A percentile compares a stretch with the other conserved stretches of the same genome.
phyloP scores from a whole-genome alignment of 2,329 filamentous ascomycete species.

The Alternaria conjuncta region DNA sequence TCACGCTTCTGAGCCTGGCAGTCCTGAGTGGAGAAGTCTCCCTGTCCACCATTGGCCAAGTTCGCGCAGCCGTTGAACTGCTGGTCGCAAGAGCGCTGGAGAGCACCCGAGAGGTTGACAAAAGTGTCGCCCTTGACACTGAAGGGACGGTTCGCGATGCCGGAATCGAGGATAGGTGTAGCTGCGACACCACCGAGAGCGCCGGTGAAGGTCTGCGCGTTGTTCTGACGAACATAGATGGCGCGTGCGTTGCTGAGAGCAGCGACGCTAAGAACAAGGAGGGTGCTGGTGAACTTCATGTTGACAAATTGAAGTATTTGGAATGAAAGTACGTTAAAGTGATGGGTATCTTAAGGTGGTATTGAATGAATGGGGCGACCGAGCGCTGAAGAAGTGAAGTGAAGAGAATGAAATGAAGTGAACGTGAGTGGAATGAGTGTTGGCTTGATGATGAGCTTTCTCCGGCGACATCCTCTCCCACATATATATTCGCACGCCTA shows the following conservation, averaged over 20 bases:
- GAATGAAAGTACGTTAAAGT: not conserved
- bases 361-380: conserved; percentile 24
- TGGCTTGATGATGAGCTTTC: conserved; percentile 2
- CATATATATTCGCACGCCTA: not conserved
- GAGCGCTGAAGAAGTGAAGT: conserved; percentile 28
- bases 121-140: conserved; percentile 53
- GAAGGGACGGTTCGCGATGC: conserved; percentile 55
- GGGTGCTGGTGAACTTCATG: conserved; percentile 32
- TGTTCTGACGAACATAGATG: conserved; percentile 31
- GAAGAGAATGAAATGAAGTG: conserved; percentile 12
- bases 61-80: conserved; percentile 68
- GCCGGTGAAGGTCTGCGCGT: conserved; percentile 50
- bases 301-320: conserved; percentile 7
- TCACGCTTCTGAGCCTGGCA: conserved; percentile 62
- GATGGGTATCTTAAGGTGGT: conserved; percentile 6
- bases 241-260: conserved; percentile 26
- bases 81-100: conserved; percentile 67
- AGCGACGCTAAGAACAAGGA: conserved; percentile 26
- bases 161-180: conserved; percentile 58
- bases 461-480: not conserved
- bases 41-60: conserved; percentile 60
- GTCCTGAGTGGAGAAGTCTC: conserved; percentile 54
- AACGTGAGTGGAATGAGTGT: conserved; percentile 6
- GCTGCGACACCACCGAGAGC: conserved; percentile 61
- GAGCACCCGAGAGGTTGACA: conserved; percentile 61